These are phyloP conservation scores for Aristolochia fimbriata DNA, from an alignment of 164 flowering plant species.

Conservation along the genomic window DNA sequence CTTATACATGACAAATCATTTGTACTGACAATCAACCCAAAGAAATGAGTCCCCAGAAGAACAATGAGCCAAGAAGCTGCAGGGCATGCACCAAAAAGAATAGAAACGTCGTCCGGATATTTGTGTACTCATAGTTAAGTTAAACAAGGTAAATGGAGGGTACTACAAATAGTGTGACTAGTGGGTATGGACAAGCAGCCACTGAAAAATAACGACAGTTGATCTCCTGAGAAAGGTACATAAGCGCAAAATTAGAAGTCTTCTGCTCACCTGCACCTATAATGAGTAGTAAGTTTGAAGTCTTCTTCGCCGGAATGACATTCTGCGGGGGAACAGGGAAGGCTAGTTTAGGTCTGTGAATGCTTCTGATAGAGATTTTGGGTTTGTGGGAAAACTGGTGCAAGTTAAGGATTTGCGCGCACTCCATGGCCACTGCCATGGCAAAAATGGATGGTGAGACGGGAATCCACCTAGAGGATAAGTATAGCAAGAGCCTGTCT, in stretches of 20 bases:
- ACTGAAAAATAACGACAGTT: neutral
- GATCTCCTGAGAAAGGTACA: conserved; percentile 5
- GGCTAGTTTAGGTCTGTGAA: neutral
- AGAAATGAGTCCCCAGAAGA: no score
- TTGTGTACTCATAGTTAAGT: no score
- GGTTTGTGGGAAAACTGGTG: conserved; percentile 3
- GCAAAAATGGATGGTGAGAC: neutral
- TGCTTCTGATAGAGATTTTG: neutral
- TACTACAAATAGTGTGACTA: neutral
- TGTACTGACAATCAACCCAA: no score
- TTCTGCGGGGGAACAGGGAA: conserved; percentile 1
- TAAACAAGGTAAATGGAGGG: no score
- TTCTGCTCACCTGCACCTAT: neutral
- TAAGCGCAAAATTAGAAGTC: conserved; percentile 1
- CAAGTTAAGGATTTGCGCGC: conserved; percentile 11
- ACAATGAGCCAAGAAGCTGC: no score
- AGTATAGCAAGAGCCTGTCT: neutral
- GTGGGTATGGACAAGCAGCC: neutral
- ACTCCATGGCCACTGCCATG: conserved; percentile 12
- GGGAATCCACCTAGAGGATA: neutral
- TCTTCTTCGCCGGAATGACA: neutral
- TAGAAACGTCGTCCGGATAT: no score
- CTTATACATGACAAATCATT: no score
- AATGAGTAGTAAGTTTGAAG: no score
- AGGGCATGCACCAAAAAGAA: no score